Conservation (phyloP, 805 yeast species). For the Starmerella sp. region DNA sequence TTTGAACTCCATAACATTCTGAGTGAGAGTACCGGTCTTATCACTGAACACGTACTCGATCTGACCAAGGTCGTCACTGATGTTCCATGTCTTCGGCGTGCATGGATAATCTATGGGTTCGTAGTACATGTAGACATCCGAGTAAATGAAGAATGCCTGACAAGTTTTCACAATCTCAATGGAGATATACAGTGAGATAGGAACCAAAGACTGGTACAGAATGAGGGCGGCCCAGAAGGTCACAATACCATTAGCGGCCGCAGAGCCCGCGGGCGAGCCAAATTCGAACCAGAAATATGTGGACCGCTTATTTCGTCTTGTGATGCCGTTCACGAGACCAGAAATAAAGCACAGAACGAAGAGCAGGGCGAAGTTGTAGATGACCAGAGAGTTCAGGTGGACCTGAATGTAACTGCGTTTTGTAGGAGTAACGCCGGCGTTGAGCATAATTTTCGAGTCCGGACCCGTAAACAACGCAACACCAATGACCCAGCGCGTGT, state of each 20-base stretch:
- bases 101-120: slow-evolving; percentile 63
- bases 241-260: slow-evolving; percentile 56
- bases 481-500: slow-evolving; percentile 69
- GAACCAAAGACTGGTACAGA: slow-evolving; percentile 66
- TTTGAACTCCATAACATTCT: slow-evolving; percentile 74
- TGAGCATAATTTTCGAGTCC: slow-evolving; percentile 70
- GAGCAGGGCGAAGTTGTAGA: slow-evolving; percentile 51
- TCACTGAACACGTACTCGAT: slow-evolving; percentile 74
- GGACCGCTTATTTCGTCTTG: slow-evolving; percentile 28
- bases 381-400: slow-evolving; percentile 57
- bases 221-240: slow-evolving; percentile 66
- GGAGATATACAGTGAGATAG: slow-evolving; percentile 68
- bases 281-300: slow-evolving; percentile 49
- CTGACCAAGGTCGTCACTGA: slow-evolving; percentile 76
- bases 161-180: slow-evolving; percentile 70
- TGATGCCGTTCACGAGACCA: slow-evolving; percentile 60
- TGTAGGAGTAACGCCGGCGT: slow-evolving; percentile 70
- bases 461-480: slow-evolving; percentile 61
- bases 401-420: slow-evolving; percentile 57
- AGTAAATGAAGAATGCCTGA: slow-evolving; percentile 67
- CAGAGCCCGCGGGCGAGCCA: slow-evolving; percentile 47
- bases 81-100: slow-evolving; percentile 74
- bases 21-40: slow-evolving; percentile 76
- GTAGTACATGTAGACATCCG: slow-evolving; percentile 62
- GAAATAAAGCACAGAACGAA: slow-evolving; percentile 59